Evolutionary conservation across 2,329 filamentous ascomycete genomes (phyloP).

Genomic region (Penicillium sp.): DNA sequence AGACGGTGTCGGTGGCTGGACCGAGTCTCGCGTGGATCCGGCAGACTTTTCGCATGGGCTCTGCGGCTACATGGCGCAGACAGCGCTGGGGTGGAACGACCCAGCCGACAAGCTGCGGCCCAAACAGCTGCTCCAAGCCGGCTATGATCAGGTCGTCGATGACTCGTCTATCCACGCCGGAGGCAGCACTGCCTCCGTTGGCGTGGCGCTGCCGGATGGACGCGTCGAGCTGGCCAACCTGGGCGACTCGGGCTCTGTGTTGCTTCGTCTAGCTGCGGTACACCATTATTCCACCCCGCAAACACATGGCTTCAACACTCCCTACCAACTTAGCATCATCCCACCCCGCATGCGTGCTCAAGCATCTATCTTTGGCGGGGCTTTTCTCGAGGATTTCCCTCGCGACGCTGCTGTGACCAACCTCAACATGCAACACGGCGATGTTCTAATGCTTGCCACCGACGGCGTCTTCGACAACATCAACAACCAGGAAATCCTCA

Average conservation of each 20-base stretch:
- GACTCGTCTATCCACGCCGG: slow-evolving; percentile 72
- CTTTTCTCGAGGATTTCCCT: slow-evolving; percentile 74
- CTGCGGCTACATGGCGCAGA: slow-evolving; percentile 85
- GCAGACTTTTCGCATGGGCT: slow-evolving; percentile 92
- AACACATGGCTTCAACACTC: slow-evolving; percentile 96
- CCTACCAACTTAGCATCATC: slow-evolving; percentile 86
- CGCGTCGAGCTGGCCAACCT: slow-evolving; percentile 83
- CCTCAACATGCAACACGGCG: slow-evolving; percentile 75
- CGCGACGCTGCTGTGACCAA: slow-evolving; percentile 74
- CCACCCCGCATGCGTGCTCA: slow-evolving; percentile 73
- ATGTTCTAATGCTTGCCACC: slow-evolving; percentile 87
- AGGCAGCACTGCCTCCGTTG: slow-evolving; percentile 89
- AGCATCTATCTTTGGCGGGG: slow-evolving; percentile 75
- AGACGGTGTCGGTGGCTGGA: slow-evolving; percentile 94
- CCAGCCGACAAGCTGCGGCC: slow-evolving; percentile 47
- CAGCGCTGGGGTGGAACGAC: slow-evolving; percentile 55
- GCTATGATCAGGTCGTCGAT: slow-evolving; percentile 73
- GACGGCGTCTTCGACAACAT: slow-evolving; percentile 97
- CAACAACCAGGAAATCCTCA: slow-evolving; percentile 80
- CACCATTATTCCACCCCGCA: slow-evolving; percentile 78
- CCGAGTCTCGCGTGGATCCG: slow-evolving; percentile 84
- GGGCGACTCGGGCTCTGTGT: slow-evolving; percentile 88
- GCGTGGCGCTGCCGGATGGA: slow-evolving; percentile 65
- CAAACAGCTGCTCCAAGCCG: slow-evolving; percentile 67
- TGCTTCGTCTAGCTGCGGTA: slow-evolving; percentile 78